phyloP scores from a whole-genome alignment of 495 filamentous ascomycete genomes.

The Penicillium tannophilum region DNA sequence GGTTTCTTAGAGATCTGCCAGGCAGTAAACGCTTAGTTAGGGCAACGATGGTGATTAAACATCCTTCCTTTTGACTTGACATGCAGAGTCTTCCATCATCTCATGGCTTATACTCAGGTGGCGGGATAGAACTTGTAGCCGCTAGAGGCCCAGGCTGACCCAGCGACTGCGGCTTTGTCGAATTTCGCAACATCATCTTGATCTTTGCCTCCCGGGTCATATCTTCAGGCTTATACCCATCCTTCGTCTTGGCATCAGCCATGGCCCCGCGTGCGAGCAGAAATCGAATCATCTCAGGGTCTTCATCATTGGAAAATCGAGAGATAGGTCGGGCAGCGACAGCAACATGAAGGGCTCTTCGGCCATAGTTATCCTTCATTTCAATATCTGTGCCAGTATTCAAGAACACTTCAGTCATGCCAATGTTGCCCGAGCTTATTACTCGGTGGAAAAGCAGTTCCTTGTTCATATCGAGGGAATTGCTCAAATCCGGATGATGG shows the following conservation, averaged over 20 bases:
- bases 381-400: conserved; percentile 7
- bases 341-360: conserved; percentile 1
- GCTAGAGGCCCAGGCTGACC: too few species aligned
- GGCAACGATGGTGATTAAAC: too few species aligned
- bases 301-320: neutral
- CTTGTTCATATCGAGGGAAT: neutral
- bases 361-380: conserved; percentile 4
- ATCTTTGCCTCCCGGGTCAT: conserved; percentile 4
- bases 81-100: too few species aligned
- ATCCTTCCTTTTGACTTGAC: too few species aligned
- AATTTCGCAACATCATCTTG: conserved; percentile 12
- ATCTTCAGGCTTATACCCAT: neutral
- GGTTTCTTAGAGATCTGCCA: too few species aligned
- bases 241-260: conserved; percentile 1
- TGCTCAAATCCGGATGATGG: conserved; percentile 6
- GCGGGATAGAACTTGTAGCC: too few species aligned
- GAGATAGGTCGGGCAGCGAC: neutral
- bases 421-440: neutral
- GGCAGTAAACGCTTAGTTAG: too few species aligned
- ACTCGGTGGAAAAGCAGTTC: neutral
- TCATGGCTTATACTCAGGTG: too few species aligned
- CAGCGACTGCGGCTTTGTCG: too few species aligned
- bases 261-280: conserved; percentile 5
- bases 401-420: conserved; percentile 8
- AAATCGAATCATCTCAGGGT: conserved; percentile 6